Evolutionary conservation across 306 rosid genomes (phyloP), one percentile per base, ranked within the genome.

Genomic region (Abrus precatorius): DNA sequence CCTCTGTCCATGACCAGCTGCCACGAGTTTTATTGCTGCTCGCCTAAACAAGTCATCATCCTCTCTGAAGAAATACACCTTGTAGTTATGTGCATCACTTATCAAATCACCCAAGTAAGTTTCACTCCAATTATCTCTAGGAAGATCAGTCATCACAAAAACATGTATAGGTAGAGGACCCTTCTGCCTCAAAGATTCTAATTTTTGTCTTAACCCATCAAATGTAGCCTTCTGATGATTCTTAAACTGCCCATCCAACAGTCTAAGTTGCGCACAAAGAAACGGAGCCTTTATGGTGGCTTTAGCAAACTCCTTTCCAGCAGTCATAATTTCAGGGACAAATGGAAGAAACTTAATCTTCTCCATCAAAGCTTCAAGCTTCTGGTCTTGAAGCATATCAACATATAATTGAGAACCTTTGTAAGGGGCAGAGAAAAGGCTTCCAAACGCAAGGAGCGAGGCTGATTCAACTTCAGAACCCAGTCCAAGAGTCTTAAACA

Each of bases 241-340:
- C 88, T 95, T 95, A 87, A 95, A 93, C 82, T 91, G 97, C 55
- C 99, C 99, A 62, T 95, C 97, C 74, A 93, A 85, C 79, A 95
- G 82, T 68, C 97, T 87, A 62, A 95, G 92, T 80, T 93, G 99
- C 5, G 97, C 94, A 78, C 97, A 95, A 63, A 95, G 91, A 69
- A 86, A 95, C 33, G 90, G 93, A 84, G 90, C 89, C 47, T 78
- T 80, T 72, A 92, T 91, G 75, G 79, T 89, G 45, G 75, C 80
- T 32, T 69, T 80, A 60, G 81, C 86, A 70, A 85, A 91, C 79
- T 80, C 79, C 87, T 87, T 92, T 47, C 91, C 97, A 0, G 92
- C 90, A 13, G 67, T 80, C 57, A 62, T 20, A 77, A 94, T 85
- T 82, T 91, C 98, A 5, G 91, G 93, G 70, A 84, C 89, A 86